Evolutionary conservation across 2,329 filamentous ascomycete species (phyloP).

Genomic region (Neophaeococcomyces mojaviensis): DNA sequence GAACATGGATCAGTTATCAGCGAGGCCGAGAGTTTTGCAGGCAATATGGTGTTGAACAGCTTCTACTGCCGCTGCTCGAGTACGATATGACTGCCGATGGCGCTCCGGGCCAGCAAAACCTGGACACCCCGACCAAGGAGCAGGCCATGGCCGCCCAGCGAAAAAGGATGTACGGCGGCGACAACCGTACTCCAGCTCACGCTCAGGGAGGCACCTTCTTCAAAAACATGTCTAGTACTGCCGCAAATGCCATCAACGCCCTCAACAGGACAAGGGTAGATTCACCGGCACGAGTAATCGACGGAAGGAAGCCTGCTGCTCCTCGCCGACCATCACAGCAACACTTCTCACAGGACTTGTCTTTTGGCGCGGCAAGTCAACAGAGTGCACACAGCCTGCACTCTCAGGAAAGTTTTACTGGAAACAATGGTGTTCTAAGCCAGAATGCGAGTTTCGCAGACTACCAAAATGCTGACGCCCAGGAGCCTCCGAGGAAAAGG

Average conservation of each 20-base stretch:
- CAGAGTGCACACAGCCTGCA: conserved; percentile 64
- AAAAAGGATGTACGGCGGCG: conserved; percentile 83
- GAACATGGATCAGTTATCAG: conserved; percentile 95
- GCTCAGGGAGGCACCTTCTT: conserved; percentile 79
- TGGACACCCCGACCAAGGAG: conserved; percentile 96
- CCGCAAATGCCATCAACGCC: conserved; percentile 85
- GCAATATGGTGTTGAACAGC: conserved; percentile 51
- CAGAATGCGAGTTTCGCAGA: conserved; percentile 36
- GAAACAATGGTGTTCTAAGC: conserved; percentile 50
- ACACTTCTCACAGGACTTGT: conserved; percentile 56
- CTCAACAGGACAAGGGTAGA: conserved; percentile 95
- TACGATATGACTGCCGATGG: conserved; percentile 43
- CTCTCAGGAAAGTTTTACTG: conserved; percentile 64
- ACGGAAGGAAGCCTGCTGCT: conserved; percentile 58
- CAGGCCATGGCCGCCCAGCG: conserved; percentile 94
- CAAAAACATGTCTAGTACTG: conserved; percentile 89
- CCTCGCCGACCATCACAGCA: conserved; percentile 62
- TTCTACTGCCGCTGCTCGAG: conserved; percentile 41
- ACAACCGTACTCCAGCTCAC: conserved; percentile 58
- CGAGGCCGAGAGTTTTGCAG: conserved; percentile 87
- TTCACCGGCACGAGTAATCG: conserved; percentile 65
- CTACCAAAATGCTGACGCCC: conserved; percentile 17
- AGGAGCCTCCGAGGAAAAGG: conserved; percentile 24
- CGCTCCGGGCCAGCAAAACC: conserved; percentile 61
- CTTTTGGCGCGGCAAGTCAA: conserved; percentile 66